Base-by-base conservation (phyloP, 2,329 filamentous ascomycete genomes). In the Fusarium sp. region DNA sequence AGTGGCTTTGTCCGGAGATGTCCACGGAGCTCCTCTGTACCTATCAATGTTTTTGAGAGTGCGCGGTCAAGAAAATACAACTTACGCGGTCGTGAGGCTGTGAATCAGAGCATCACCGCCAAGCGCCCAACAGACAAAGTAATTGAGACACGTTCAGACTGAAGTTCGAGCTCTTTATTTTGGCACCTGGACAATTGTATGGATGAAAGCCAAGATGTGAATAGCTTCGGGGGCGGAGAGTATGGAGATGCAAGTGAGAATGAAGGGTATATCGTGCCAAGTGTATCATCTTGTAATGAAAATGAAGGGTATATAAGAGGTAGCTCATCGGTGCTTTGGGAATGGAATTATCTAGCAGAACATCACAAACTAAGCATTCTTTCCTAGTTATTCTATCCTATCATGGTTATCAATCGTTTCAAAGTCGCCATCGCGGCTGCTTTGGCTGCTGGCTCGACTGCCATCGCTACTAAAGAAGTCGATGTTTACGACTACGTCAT, bases 401-500 rank as follows among this genome's bases (percentile, higher is more conserved):
- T 1, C 12, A 63, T 63, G 57, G 32, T 62, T 27, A 6, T 22
- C 2, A 30, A 54, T 40, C 30, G 5, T 0, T 6, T 63, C 1
- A 63, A 32, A 24, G 8, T 62, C 3, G 30, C 40, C 1, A 1
- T 46, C 1, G 18, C 12, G 6, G 40, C 46, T 20, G 18, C 32
- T 8, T 32, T 63, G 7, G 22, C 46, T 5, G 5, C 15, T 2
- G 8, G 57, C 9, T 24, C 40, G n/a, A 14, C 40, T 2, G 5
- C 7, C 4, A 4, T 40, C 3, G 47, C 34, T n/a, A n/a, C 59
- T 2, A 30, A 32, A 0, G 34, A 61, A 2, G 8, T 7, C 5
- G n/a, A 51, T 3, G 7, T 63, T 7, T 63, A 63, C 8, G 60
- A 63, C 32, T 63, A 63, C 24, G 59, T 63, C 5, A 54, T 63